Base-by-base conservation (phyloP, 73 alveolate genomes). In the Paramecium primaurelia region DNA sequence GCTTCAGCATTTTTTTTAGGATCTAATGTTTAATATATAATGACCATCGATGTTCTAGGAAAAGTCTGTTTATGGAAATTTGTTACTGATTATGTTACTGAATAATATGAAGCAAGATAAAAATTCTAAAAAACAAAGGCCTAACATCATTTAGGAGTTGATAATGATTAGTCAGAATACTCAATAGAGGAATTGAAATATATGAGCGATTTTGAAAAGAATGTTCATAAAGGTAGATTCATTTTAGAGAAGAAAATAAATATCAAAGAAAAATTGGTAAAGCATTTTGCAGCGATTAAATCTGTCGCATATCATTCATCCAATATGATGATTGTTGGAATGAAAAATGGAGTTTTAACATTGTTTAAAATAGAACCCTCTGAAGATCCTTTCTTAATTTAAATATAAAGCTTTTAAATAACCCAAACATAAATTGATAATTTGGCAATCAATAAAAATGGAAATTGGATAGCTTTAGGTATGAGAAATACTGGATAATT, bases 381-480 rank as follows among this genome's bases (percentile, higher is more conserved):
- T 26, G 54, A 89, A 26, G 90, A 89, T 40, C 42, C 71, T 2
- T 94, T 95, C 77, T 95, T 98, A 40, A 97, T 93, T 58, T 86
- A 95, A 58, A 71, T 95, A 37, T 96, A 96, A 80, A 93, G 98
- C 34, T 94, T 98, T 96, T 94, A 97, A 87, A 96, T 98, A 51
- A 93, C 98, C 49, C 96, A 95, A 92, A 86, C 97, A 59, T 91
- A 92, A 87, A 98, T 98, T 37, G 93, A 97, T 77, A 90, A 97
- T 25, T 22, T 97, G 51, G 93, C 98, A 26, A 93, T 98, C 58
- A 98, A 96, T 85, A 71, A 95, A n/a, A 77, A 96, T n/a, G 99
- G 99, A 1, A 97, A 97, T 71, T 98, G 99, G 99, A 97, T 98
- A 3, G 99, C 99, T 10, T 92, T 98, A 71, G 94, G 94, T 2